phyloP scores from a whole-genome alignment of 75 land plant genomes.

The Pinus tabuliformis region DNA sequence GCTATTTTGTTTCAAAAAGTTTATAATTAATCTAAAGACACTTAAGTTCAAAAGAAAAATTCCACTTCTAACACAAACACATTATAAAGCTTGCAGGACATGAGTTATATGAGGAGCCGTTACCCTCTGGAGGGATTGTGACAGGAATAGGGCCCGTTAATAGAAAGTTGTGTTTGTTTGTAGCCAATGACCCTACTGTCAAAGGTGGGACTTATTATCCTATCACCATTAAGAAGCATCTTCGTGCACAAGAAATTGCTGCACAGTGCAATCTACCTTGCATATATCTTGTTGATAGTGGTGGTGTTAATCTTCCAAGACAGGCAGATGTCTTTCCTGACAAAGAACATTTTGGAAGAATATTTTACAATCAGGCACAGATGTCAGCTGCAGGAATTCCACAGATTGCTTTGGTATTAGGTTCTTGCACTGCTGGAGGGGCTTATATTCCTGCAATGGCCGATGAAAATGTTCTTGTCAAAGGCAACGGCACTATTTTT shows the following conservation, averaged over 20 bases:
- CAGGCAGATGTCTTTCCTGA: conserved; percentile 99
- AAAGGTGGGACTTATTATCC: conserved; percentile 99
- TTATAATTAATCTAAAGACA: neutral
- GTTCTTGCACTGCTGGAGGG: conserved; percentile 99
- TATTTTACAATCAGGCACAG: conserved; percentile 91
- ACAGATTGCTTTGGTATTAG: conserved; percentile 93
- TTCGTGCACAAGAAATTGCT: conserved; percentile 98
- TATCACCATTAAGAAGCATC: conserved; percentile 95
- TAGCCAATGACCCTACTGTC: conserved; percentile 97
- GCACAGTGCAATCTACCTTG: conserved; percentile 82
- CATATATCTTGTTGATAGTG: conserved; percentile 97
- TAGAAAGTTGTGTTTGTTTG: conserved; percentile 87
- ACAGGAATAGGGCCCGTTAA: conserved; percentile 94
- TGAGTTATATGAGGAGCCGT: conserved; percentile 77
- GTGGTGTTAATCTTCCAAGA: conserved; percentile 97
- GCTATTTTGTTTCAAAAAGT: neutral
- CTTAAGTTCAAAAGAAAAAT: neutral
- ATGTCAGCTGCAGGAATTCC: conserved; percentile 96
- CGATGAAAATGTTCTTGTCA: conserved; percentile 98
- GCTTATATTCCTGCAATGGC: conserved; percentile 99
- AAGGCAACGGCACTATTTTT: conserved; percentile 99
- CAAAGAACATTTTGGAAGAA: conserved; percentile 93
- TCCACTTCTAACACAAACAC: neutral
- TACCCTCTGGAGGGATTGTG: conserved; percentile 91
- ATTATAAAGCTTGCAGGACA: conserved; percentile 89